Percentiles rank a stretch among this genome's conserved stretches.
Conservation (phyloP, 176 grass and related monocot genomes). For the Pharus latifolius region DNA sequence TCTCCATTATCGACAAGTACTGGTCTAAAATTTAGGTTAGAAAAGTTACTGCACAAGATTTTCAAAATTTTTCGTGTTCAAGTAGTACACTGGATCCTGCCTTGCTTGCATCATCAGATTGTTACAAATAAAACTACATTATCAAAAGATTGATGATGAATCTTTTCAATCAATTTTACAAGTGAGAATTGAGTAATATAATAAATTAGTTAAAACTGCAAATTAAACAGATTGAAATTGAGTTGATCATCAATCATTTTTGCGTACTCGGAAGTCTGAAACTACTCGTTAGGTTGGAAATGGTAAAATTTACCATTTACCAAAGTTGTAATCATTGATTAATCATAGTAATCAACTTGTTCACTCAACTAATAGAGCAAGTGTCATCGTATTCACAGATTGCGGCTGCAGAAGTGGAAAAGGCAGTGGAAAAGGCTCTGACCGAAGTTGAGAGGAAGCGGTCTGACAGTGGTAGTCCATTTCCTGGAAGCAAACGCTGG, state of each 20-base stretch:
- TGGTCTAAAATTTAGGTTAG: neutral
- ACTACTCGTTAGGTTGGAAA: no score
- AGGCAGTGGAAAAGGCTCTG: conserved; percentile 48
- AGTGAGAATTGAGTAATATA: neutral
- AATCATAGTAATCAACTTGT: neutral
- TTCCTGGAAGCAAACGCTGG: conserved; percentile 31
- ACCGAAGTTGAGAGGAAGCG: conserved; percentile 36
- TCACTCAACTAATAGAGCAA: neutral
- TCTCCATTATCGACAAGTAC: neutral
- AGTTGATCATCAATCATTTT: no score
- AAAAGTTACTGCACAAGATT: neutral
- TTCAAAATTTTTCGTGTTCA: neutral
- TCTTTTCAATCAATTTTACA: neutral
- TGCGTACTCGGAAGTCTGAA: no score
- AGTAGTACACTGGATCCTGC: neutral
- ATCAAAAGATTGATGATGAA: neutral
- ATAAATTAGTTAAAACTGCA: no score
- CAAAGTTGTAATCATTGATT: neutral
- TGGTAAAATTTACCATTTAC: neutral
- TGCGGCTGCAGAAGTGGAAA: conserved; percentile 50
- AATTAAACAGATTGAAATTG: no score
- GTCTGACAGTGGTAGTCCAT: neutral
- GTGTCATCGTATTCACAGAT: conserved; percentile 32
- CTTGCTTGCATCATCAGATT: neutral
- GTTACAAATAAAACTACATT: neutral